These are phyloP conservation scores for Trichoderma erinaceum DNA, from an alignment of 495 filamentous ascomycete genomes.

Conservation along the genomic window DNA sequence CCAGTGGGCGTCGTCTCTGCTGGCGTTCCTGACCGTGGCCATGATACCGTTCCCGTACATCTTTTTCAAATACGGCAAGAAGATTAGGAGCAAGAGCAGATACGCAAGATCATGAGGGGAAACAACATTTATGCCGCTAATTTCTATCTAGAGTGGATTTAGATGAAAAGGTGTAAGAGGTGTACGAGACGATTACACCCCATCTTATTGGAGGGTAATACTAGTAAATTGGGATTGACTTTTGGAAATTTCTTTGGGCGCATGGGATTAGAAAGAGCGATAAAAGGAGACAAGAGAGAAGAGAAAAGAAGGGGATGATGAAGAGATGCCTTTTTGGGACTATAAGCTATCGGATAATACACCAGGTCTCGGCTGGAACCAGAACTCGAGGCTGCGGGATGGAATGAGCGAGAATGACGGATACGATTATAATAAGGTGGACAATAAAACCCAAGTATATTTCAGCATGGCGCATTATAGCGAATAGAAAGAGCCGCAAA, in stretches of 20 bases:
- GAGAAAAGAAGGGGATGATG: not conserved
- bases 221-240: not conserved
- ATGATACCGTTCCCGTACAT: slow-evolving; percentile 68
- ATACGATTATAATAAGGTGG: not conserved
- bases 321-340: not conserved
- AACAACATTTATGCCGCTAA: not conserved
- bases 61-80: slow-evolving; percentile 60
- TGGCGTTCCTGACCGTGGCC: slow-evolving; percentile 62
- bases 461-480: not conserved
- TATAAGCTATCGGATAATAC: not conserved
- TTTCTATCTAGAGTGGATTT: not conserved
- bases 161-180: not conserved
- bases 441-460: not conserved
- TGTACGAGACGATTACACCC: not conserved
- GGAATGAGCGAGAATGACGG: not conserved
- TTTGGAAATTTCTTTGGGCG: not conserved
- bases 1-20: slow-evolving; percentile 65
- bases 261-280: not conserved
- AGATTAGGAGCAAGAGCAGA: slow-evolving; percentile 42
- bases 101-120: slow-evolving; percentile 20
- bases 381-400: not conserved
- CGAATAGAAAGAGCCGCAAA: not conserved
- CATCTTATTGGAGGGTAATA: not conserved
- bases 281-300: not conserved
- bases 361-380: not conserved